Conservation (phyloP, 2,329 filamentous ascomycete species). For the Fusarium sororula region DNA sequence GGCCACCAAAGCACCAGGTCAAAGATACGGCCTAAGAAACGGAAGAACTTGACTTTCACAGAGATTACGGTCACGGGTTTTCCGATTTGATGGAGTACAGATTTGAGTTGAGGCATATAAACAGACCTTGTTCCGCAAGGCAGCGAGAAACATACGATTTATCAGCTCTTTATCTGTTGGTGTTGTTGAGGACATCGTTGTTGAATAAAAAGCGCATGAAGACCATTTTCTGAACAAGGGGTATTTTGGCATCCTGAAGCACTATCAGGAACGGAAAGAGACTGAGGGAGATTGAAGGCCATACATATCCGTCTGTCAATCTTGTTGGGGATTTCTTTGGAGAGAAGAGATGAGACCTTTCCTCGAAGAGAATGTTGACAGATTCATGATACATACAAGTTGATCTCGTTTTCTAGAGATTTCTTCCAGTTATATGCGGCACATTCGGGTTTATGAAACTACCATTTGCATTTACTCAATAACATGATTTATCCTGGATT, state of each 20-base stretch:
- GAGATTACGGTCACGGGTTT: neutral
- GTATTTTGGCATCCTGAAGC: accelerated
- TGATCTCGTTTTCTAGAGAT: neutral
- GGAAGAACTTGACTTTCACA: neutral
- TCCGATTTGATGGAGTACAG: neutral
- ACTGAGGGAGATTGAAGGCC: too few species aligned
- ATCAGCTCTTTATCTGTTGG: neutral
- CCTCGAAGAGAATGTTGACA: neutral
- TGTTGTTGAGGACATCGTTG: neutral
- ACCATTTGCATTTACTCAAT: neutral
- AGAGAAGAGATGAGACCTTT: neutral
- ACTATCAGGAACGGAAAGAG: neutral
- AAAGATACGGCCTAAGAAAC: neutral
- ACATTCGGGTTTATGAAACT: neutral
- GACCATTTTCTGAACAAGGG: neutral
- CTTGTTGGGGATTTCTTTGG: too few species aligned
- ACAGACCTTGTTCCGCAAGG: neutral
- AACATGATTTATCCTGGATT: neutral
- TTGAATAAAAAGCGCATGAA: neutral
- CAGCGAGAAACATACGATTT: neutral
- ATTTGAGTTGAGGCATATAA: neutral
- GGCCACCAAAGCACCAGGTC: too few species aligned
- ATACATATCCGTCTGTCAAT: neutral
- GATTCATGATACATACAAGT: accelerated
- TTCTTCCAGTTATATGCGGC: accelerated